phyloP scores from a whole-genome alignment of 2,329 filamentous ascomycete genomes.

The Elsinoe perseae region DNA sequence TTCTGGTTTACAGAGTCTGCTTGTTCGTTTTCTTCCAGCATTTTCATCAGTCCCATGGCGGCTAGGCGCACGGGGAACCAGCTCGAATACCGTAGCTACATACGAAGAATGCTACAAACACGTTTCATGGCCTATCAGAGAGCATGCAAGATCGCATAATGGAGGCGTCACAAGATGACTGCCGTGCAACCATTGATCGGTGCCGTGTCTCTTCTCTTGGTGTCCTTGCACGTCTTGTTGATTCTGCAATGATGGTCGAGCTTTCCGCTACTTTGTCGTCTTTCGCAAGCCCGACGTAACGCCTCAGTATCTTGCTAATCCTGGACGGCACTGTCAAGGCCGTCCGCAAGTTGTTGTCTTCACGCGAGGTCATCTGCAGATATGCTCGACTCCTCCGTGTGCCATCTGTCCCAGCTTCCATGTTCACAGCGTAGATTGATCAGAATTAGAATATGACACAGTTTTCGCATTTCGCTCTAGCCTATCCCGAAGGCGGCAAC shows the following conservation, averaged over 20 bases:
- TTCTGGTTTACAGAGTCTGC: slow-evolving; percentile 20
- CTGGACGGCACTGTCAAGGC: too few relatives aligned
- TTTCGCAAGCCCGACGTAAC: too few relatives aligned
- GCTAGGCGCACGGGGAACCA: slow-evolving; percentile 11
- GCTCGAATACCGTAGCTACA: slow-evolving; percentile 3
- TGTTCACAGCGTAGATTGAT: too few relatives aligned
- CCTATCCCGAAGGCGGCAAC: background rate
- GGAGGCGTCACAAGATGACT: slow-evolving; percentile 18
- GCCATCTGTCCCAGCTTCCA: too few relatives aligned
- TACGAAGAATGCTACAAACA: slow-evolving; percentile 18
- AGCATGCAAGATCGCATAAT: slow-evolving; percentile 22
- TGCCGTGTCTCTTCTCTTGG: slow-evolving; percentile 14
- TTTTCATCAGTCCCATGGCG: slow-evolving; percentile 10
- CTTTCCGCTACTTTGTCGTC: too few relatives aligned
- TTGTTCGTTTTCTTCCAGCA: slow-evolving; percentile 14
- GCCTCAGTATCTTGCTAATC: too few relatives aligned
- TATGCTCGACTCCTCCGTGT: too few relatives aligned
- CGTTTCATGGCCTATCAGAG: slow-evolving; percentile 31
- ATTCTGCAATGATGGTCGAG: background rate
- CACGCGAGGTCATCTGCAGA: too few relatives aligned
- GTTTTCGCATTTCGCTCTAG: background rate
- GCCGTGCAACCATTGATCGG: slow-evolving; percentile 21
- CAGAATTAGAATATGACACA: background rate
- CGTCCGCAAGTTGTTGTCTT: too few relatives aligned
- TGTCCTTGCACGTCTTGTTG: background rate